These are phyloP conservation scores for Circinella umbellata DNA, from an alignment of 371 early-diverging fungal species.

Conservation along the genomic window DNA sequence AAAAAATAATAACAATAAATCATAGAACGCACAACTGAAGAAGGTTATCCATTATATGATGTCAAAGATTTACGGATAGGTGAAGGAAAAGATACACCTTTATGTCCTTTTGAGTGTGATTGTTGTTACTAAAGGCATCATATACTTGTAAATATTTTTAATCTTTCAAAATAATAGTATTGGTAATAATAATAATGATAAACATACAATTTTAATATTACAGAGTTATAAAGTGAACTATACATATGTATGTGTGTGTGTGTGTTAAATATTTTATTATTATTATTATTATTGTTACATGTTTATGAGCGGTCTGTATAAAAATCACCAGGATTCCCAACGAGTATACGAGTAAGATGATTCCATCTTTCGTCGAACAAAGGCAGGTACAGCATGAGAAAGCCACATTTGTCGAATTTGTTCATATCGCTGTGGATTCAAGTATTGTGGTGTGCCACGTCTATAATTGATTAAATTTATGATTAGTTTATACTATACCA, in stretches of 20 bases:
- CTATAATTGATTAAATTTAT: constrained; percentile 28
- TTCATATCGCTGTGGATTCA: constrained; percentile 87
- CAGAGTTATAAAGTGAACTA: no score
- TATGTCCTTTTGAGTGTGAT: constrained; percentile 55
- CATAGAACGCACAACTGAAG: constrained; percentile 53
- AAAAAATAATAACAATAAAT: no score
- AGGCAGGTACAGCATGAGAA: constrained; percentile 83
- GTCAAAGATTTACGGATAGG: constrained; percentile 51
- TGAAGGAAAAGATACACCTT: constrained; percentile 47
- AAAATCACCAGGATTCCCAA: constrained; percentile 43
- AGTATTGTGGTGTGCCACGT: constrained; percentile 87
- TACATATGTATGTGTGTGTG: no score
- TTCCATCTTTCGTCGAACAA: constrained; percentile 90
- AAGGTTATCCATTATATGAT: constrained; percentile 57
- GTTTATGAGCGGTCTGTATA: not conserved
- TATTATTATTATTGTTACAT: constrained; percentile 4
- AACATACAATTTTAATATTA: no score
- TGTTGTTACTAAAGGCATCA: constrained; percentile 36
- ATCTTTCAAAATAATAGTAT: not conserved
- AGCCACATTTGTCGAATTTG: constrained; percentile 88
- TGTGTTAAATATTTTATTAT: not conserved
- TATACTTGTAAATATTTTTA: not conserved
- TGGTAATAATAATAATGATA: no score
- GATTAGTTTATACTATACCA: no score
- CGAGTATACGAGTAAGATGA: constrained; percentile 32